Conservation (phyloP, 495 filamentous ascomycete genomes). For the Neurospora sp. region DNA sequence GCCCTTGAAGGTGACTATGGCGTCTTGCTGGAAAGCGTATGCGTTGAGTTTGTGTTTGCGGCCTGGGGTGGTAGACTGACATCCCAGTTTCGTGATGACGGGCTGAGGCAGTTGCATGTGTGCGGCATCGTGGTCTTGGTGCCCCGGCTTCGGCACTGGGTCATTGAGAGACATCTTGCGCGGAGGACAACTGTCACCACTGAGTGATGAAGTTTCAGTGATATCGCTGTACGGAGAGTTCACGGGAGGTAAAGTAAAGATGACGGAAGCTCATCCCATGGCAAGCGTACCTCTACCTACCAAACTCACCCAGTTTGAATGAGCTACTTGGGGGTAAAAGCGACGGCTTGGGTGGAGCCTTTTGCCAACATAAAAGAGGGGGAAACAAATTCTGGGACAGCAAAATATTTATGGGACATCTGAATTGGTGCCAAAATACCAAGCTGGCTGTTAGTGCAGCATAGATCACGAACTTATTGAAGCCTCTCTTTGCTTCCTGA, state of each 20-base stretch:
- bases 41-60: conserved; percentile 31
- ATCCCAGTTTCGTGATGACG: conserved; percentile 21
- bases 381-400: too few relatives aligned
- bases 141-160: neutral
- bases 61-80: conserved; percentile 19
- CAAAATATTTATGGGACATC: too few relatives aligned
- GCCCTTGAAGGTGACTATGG: conserved; percentile 26
- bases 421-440: too few relatives aligned
- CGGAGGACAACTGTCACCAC: neutral
- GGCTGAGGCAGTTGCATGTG: conserved; percentile 13
- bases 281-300: neutral
- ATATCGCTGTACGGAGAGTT: neutral
- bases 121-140: conserved; percentile 1
- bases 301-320: neutral
- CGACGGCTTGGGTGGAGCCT: too few relatives aligned
- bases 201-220: neutral
- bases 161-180: neutral
- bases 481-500: too few relatives aligned
- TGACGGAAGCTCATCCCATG: neutral
- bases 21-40: conserved; percentile 35
- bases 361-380: too few relatives aligned
- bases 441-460: too few relatives aligned
- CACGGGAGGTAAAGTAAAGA: neutral
- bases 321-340: too few relatives aligned
- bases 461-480: too few relatives aligned